These are phyloP conservation scores for Hippophae gyantsensis DNA, from an alignment of 306 rosid species.

Conservation along the genomic window DNA sequence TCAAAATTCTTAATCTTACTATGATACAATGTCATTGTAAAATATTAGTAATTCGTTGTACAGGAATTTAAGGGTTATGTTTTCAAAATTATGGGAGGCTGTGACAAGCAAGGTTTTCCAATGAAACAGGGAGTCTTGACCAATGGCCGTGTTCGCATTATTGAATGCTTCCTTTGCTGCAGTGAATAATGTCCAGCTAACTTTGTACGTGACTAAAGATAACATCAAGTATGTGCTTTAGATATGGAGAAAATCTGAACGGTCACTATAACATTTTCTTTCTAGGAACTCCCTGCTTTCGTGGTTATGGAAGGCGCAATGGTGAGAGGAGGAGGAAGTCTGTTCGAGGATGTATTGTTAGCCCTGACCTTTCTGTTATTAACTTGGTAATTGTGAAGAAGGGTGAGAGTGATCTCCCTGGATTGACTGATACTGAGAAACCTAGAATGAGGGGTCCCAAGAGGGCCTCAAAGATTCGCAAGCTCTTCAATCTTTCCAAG, in stretches of 20 bases:
- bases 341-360: slow-evolving; percentile 53
- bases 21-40: background rate
- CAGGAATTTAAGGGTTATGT: slow-evolving; percentile 54
- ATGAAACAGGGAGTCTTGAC: slow-evolving; percentile 61
- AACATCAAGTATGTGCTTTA: background rate
- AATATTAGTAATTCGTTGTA: background rate
- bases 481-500: slow-evolving; percentile 51
- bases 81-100: slow-evolving; percentile 52
- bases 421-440: slow-evolving; percentile 50
- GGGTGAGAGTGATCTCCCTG: slow-evolving; percentile 58
- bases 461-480: slow-evolving; percentile 59
- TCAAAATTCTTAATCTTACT: too few relatives aligned
- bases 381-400: slow-evolving; percentile 58
- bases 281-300: slow-evolving; percentile 57
- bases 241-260: background rate
- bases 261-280: background rate
- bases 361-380: slow-evolving; percentile 52
- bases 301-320: slow-evolving; percentile 51
- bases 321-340: slow-evolving; percentile 62
- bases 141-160: slow-evolving; percentile 36
- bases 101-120: slow-evolving; percentile 57
- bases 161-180: background rate
- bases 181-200: too few relatives aligned
- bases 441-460: slow-evolving; percentile 64
- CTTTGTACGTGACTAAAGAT: too few relatives aligned